Conservation (phyloP, 1,139 yeast species). For the Magnusiomyces fungicola region DNA sequence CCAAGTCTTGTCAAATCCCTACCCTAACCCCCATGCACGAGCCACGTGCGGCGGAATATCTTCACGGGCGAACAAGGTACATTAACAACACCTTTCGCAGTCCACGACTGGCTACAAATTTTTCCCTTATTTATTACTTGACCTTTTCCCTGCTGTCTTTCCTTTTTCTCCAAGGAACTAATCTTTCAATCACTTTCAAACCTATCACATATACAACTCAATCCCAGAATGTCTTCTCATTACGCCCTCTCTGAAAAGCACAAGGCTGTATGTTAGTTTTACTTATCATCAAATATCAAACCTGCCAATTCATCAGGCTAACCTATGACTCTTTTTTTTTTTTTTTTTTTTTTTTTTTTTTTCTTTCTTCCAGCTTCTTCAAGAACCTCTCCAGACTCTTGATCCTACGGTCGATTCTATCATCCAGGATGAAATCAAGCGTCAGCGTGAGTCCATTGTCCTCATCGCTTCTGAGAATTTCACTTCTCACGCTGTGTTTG, state of each 20-base stretch:
- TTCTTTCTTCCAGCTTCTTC: slow-evolving; percentile 22
- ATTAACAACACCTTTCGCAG: too few species aligned
- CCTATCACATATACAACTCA: slow-evolving; percentile 4
- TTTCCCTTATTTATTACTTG: background rate
- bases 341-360: too few species aligned
- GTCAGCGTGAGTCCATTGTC: slow-evolving; percentile 87
- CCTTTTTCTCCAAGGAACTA: slow-evolving; percentile 4
- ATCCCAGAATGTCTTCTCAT: slow-evolving; percentile 24
- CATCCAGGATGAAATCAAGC: slow-evolving; percentile 60
- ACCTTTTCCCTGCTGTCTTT: background rate
- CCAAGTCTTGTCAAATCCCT: too few species aligned
- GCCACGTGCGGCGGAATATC: too few species aligned
- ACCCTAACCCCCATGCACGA: too few species aligned
- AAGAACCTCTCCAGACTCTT: slow-evolving; percentile 38
- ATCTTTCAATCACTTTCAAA: background rate
- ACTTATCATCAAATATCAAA: background rate
- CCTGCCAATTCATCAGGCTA: background rate
- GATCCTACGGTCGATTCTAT: slow-evolving; percentile 86
- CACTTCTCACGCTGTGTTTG: slow-evolving; percentile 92
- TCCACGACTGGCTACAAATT: too few species aligned
- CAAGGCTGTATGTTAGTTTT: slow-evolving; percentile 21
- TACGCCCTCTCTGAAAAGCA: slow-evolving; percentile 31
- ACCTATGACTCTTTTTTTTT: background rate
- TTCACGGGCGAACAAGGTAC: too few species aligned
- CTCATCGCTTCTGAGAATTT: slow-evolving; percentile 93